These are phyloP conservation scores for Themeda triandra DNA, from an alignment of 176 grass and related monocot genomes.

Conservation along the genomic window DNA sequence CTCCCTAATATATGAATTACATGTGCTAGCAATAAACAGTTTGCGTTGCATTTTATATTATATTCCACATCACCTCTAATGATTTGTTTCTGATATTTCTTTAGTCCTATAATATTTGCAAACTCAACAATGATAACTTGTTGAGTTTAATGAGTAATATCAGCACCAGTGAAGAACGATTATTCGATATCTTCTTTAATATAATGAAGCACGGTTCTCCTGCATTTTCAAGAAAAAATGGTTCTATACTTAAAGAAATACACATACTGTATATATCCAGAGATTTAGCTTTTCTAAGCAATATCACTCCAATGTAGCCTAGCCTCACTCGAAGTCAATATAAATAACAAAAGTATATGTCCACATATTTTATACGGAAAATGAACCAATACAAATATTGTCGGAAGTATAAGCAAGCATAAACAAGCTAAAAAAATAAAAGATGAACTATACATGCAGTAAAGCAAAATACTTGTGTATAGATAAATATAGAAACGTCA, in stretches of 20 bases:
- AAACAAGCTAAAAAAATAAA: constrained; percentile 26
- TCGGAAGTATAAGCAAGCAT: neutral
- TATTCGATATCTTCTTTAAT: no score
- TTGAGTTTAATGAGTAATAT: neutral
- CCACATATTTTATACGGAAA: constrained; percentile 3
- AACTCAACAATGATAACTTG: neutral
- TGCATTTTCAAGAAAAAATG: no score
- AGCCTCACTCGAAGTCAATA: constrained; percentile 15
- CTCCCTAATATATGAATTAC: neutral
- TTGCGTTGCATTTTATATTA: constrained; percentile 1
- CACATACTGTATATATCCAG: neutral
- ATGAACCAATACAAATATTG: neutral
- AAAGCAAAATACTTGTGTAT: neutral
- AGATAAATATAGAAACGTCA: constrained; percentile 32
- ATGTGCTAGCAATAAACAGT: neutral
- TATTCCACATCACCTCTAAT: neutral
- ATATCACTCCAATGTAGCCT: neutral
- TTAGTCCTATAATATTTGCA: neutral
- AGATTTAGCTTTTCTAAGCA: constrained; percentile 9
- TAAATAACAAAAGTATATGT: constrained; percentile 13
- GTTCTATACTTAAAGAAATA: neutral
- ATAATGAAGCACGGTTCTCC: no score
- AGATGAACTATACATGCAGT: constrained; percentile 3
- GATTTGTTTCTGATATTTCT: neutral
- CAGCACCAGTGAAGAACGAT: neutral